Evolutionary conservation across 129 eudicot genomes (phyloP).

Genomic region (Tagetes patula): DNA sequence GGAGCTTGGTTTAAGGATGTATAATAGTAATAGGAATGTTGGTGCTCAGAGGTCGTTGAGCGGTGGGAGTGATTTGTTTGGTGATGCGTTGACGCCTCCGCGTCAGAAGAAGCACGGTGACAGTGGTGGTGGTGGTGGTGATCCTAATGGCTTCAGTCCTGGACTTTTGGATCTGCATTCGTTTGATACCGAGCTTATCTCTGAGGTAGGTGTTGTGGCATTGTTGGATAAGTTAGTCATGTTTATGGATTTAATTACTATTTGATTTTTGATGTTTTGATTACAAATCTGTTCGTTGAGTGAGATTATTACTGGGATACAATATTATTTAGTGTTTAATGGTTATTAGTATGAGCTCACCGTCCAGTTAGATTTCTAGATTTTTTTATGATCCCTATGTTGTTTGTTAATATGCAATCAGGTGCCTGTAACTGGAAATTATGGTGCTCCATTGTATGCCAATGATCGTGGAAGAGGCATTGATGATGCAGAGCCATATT

Average conservation of each 20-base stretch:
- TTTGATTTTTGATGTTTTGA: neutral
- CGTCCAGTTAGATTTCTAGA: no score
- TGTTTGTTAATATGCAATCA: slow-evolving; percentile 24
- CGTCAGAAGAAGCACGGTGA: slow-evolving; percentile 52
- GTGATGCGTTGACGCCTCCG: slow-evolving; percentile 82
- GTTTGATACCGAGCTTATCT: slow-evolving; percentile 80
- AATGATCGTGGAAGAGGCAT: slow-evolving; percentile 65
- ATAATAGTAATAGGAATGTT: slow-evolving; percentile 41
- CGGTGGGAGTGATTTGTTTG: slow-evolving; percentile 63
- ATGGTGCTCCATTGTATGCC: slow-evolving; percentile 53
- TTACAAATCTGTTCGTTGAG: neutral
- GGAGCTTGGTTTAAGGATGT: slow-evolving; percentile 76
- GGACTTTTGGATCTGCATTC: slow-evolving; percentile 97
- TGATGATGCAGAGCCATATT: slow-evolving; percentile 71
- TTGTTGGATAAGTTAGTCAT: slow-evolving; percentile 11
- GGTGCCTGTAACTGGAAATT: slow-evolving; percentile 58
- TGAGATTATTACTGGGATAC: no score
- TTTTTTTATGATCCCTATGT: no score
- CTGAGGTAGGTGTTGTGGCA: slow-evolving; percentile 54
- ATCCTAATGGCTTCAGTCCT: slow-evolving; percentile 75
- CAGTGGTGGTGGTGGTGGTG: slow-evolving; percentile 44
- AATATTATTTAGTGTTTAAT: no score
- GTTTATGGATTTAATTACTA: slow-evolving; percentile 5
- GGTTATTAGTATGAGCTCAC: no score
- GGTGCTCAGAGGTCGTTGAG: slow-evolving; percentile 55